Base-by-base conservation (phyloP, 2,329 filamentous ascomycete genomes). In the Microsporum canis region DNA sequence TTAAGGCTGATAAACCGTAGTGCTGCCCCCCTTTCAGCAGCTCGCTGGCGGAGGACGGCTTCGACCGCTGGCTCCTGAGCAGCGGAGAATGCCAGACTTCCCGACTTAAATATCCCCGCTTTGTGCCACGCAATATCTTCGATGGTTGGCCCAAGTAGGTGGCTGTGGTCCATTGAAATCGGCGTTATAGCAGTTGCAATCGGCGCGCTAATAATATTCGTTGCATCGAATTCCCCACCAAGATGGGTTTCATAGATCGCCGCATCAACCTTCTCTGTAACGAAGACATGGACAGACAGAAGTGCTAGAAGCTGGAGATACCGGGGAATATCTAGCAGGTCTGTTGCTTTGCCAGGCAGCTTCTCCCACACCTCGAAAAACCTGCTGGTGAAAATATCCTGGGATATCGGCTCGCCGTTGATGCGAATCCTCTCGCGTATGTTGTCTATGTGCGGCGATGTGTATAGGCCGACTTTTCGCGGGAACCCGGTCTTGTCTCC, bases 121-220 rank as follows among this genome's bases (percentile, higher is more conserved):
- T 89, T 89, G 70, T 89, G 85, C 85, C 86, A 88, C 0, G 86
- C 84, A 64, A 89, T 88, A 69, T 84, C 79, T 36, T 81, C 80
- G 8, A 88, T 75, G 0, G 83, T 86, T 23, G 78, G 71, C 2
- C 86, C 86, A 1, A 89, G 77, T 23, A 78, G 77, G 59, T 78
- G 79, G 31, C 86, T 80, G 67, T 89, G 86, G 67, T 89, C 86
- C 63, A 88, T 83, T 2, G 84, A 85, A 10, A 88, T 75, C n/a
- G 81, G 80, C 57, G 81, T 84, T 58, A 88, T 83, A 1, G 80
- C 85, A 1, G 81, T 78, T 0, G 78, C 84, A 0, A 80, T 75
- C 0, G 85, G 83, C 8, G 71, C 70, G 58, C 79, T 73, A 0
- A 88, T 79, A 47, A 88, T 71, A 62, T 89, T 89, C 0, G 86